Evolutionary conservation across 352 stramenopile species (phyloP).

Genomic region (Pythium biforme): DNA sequence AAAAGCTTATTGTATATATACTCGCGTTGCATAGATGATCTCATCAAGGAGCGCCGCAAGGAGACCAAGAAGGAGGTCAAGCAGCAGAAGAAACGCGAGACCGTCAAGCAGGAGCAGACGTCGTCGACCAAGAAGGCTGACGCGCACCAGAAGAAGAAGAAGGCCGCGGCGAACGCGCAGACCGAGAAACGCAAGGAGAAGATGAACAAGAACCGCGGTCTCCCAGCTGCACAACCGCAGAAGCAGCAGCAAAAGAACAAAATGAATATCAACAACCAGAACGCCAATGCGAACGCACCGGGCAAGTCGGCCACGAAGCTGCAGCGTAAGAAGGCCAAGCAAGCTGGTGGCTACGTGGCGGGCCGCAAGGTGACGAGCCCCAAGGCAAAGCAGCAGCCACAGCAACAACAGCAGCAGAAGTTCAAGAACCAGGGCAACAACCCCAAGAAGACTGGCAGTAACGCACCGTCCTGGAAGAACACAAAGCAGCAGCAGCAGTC

Average conservation of each 20-base stretch:
- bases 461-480: constrained; percentile 2
- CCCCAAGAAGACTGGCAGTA: constrained; percentile 6
- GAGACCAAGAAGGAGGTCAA: constrained; percentile 67
- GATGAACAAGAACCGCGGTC: constrained; percentile 28
- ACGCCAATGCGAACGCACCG: not conserved
- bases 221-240: constrained; percentile 9
- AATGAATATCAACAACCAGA: constrained; percentile 6
- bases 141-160: constrained; percentile 32
- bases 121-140: constrained; percentile 25
- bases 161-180: constrained; percentile 15
- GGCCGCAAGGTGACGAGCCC: constrained; percentile 17
- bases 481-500: constrained; percentile 11
- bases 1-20: too few relatives aligned
- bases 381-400: constrained; percentile 6
- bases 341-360: not conserved
- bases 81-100: constrained; percentile 40
- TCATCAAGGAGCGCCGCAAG: constrained; percentile 70
- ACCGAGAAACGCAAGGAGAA: constrained; percentile 20
- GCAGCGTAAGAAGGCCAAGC: constrained; percentile 21
- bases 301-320: constrained; percentile 14
- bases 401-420: constrained; percentile 10
- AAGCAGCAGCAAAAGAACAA: constrained; percentile 12
- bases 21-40: constrained; percentile 34
- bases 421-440: constrained; percentile 12
- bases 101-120: constrained; percentile 25